Evolutionary conservation across 2,329 filamentous ascomycete species (phyloP).

Genomic region (Aspergillus fijiensis): DNA sequence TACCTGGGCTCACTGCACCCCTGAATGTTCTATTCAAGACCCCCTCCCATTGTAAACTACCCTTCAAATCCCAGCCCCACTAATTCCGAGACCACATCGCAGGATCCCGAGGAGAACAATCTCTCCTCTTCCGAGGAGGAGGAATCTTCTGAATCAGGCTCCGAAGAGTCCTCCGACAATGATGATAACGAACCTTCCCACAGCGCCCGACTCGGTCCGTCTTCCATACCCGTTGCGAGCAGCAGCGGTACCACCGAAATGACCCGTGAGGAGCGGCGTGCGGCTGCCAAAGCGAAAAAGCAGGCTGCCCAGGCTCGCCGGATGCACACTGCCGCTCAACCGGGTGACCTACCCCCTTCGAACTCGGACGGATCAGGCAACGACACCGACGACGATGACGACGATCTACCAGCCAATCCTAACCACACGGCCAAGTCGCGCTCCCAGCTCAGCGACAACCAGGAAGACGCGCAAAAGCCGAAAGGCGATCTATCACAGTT

Average conservation of each 20-base stretch:
- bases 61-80: background rate
- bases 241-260: constrained; percentile 48
- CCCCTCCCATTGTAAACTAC: background rate
- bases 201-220: constrained; percentile 37
- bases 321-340: constrained; percentile 69
- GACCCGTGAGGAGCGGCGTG: constrained; percentile 84
- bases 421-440: constrained; percentile 72
- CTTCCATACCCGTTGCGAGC: constrained; percentile 34
- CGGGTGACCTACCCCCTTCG: constrained; percentile 81
- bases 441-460: constrained; percentile 63
- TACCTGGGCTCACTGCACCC: too few species aligned
- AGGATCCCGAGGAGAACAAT: constrained; percentile 39
- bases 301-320: constrained; percentile 79
- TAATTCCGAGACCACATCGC: background rate
- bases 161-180: constrained; percentile 51
- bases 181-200: constrained; percentile 51
- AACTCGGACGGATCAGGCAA: constrained; percentile 53
- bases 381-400: constrained; percentile 37
- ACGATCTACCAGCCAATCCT: constrained; percentile 71
- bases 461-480: constrained; percentile 55
- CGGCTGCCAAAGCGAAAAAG: constrained; percentile 86
- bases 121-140: constrained; percentile 49
- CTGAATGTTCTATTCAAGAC: too few species aligned
- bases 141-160: constrained; percentile 43
- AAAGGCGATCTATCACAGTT: constrained; percentile 53